Base-by-base conservation (phyloP, 352 stramenopile species). In the Phytophthora tubulina region DNA sequence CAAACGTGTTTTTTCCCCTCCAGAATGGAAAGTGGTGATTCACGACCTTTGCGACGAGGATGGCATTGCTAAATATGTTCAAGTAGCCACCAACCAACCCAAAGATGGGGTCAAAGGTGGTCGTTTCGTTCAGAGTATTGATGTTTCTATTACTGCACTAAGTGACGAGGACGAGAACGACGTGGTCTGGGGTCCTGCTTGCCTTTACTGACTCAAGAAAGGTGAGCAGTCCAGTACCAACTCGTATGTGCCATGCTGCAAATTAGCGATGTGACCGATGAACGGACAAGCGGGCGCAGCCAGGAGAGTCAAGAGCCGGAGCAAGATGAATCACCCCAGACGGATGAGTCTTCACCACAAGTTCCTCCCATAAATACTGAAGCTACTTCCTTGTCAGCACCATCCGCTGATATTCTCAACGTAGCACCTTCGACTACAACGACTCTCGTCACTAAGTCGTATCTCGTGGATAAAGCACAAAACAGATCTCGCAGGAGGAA, bases 261-360 rank as follows among this genome's bases (percentile, higher is more conserved):
- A 2, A 10, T 73, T 9, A 68, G 50, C 15, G 66, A 73, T 30
- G 66, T 73, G 27, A 69, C 54, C 14, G 72, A 78, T n/a, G 70
- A 66, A 39, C 54, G 54, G 9, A 73, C 54, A 21, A 38, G n/a
- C 3, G 53, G 63, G 2, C 63, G 66, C 21, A 59, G 33, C 32
- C 10, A 31, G 9, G 35, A 46, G 15, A 45, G 32, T 4, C 39
- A 73, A 35, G 59, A 72, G 7, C 3, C 5, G 36, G 27, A 54
- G 48, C 6, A 42, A 21, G 7, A 45, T 1, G 31, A 67, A 9
- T 33, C 9, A 15, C 35, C 6, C 9, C 45, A 33, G 4, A 32
- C 62, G 6, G 32, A 55, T 42, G 51, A 46, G 17, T n/a, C 51
- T 48, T 31, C 21, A 44, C 21, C 27, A 33, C 49, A 51, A 31